Conservation (phyloP, 148 eudicot genomes). For the Chenopodium formosanum region DNA sequence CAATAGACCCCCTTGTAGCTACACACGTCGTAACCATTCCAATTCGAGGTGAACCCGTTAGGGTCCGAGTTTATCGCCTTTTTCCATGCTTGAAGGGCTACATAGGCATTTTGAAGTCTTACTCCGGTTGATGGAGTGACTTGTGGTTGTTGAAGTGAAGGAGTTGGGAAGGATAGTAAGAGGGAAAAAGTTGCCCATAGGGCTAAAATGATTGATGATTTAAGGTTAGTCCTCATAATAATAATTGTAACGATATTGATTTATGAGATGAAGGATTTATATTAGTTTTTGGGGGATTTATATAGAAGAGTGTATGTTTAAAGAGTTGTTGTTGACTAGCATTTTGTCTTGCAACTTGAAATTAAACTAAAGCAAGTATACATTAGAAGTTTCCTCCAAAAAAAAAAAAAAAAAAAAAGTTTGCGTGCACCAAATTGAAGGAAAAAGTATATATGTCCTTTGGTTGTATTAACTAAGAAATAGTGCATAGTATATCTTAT, state of each 20-base stretch:
- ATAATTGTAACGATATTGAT: slow-evolving; percentile 13
- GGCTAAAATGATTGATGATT: slow-evolving; percentile 14
- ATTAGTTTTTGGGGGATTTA: background rate
- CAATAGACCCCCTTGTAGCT: slow-evolving; percentile 71
- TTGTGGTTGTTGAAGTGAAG: slow-evolving; percentile 27
- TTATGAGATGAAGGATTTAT: background rate
- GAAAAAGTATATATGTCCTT: no score
- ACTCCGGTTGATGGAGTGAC: slow-evolving; percentile 17
- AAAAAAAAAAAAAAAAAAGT: no score
- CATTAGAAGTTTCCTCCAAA: no score
- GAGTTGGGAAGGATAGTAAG: slow-evolving; percentile 24
- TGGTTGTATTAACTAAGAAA: no score
- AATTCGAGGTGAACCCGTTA: slow-evolving; percentile 44
- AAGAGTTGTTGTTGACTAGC: slow-evolving; percentile 22
- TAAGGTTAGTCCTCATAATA: slow-evolving; percentile 21
- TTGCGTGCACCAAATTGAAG: background rate
- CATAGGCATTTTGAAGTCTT: slow-evolving; percentile 52
- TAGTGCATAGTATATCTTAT: no score
- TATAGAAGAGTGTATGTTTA: background rate
- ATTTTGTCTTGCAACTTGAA: background rate
- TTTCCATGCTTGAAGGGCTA: slow-evolving; percentile 75
- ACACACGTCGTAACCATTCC: slow-evolving; percentile 65
- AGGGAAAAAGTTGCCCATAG: slow-evolving; percentile 28
- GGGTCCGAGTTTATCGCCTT: slow-evolving; percentile 68
- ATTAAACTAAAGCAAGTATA: background rate